phyloP scores from a whole-genome alignment of 2,329 filamentous ascomycete genomes.

The Cadophora luteo-olivacea region DNA sequence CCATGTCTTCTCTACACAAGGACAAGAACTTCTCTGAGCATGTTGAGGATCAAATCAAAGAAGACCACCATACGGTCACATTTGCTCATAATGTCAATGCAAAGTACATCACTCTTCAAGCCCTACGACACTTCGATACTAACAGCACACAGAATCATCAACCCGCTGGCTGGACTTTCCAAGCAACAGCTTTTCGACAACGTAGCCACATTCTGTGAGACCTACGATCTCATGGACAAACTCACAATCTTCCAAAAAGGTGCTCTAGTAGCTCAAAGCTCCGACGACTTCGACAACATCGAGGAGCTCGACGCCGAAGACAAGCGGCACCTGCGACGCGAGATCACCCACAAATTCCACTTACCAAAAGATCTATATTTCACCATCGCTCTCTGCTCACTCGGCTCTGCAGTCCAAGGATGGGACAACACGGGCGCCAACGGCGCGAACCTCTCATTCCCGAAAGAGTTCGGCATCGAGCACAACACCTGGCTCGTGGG shows the following conservation, averaged over 20 bases:
- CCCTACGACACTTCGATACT: constrained; percentile 17
- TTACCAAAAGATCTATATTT: constrained; percentile 66
- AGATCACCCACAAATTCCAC: constrained; percentile 72
- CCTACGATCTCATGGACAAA: constrained; percentile 64
- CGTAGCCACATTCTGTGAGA: constrained; percentile 65
- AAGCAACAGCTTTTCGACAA: constrained; percentile 56
- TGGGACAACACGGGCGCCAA: constrained; percentile 55
- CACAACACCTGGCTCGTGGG: constrained; percentile 63
- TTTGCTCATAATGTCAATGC: constrained; percentile 24
- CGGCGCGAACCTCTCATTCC: constrained; percentile 56
- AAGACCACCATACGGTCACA: constrained; percentile 12
- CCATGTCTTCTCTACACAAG: constrained; percentile 11
- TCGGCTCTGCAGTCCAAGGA: constrained; percentile 70
- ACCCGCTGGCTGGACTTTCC: constrained; percentile 62
- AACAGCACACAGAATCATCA: constrained; percentile 53
- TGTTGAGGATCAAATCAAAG: constrained; percentile 21
- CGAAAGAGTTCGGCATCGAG: constrained; percentile 52
- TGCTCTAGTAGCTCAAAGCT: constrained; percentile 77
- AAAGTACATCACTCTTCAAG: constrained; percentile 13
- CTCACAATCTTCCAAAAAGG: constrained; percentile 69
- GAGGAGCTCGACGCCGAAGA: constrained; percentile 64
- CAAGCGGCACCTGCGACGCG: constrained; percentile 64
- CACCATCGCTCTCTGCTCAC: constrained; percentile 71
- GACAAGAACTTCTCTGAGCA: constrained; percentile 12
- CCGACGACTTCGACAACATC: constrained; percentile 66